Base-by-base conservation (phyloP, 139 green algal genomes). In the Coccomyxa sp. region DNA sequence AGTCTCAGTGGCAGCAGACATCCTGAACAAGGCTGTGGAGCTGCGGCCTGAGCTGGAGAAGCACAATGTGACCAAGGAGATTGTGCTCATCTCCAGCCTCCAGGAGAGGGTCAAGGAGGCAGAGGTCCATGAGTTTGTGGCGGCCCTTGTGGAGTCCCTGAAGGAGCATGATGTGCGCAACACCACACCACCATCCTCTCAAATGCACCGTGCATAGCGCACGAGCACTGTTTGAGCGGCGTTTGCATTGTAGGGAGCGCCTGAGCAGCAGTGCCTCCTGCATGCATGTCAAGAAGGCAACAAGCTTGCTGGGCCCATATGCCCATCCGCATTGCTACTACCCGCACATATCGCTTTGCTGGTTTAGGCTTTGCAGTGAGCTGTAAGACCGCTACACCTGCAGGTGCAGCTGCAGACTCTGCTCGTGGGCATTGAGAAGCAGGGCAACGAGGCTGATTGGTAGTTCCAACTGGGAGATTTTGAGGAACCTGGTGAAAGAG, bases 1-100 rank as follows among this genome's bases (percentile, higher is more conserved):
- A 3, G 50, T 64, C 1, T 31, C 50, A 64, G 50, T 64, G 50
- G 50, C 50, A 31, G 50, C 50, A 31, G 50, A 64, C 5, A 64
- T 18, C 50, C 22, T 64, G 18, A 64, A 64, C 50, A 64, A 22
- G 27, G 50, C 50, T 31, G 18, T 64, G 22, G 18, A 64, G 27
- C 18, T 22, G 18, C 50, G 50, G 22, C 50, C 50, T 3, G 50
- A 64, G 27, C 50, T 64, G 22, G 50, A 64, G 27, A 64, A 64
- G 50, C 18, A 18, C 3, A 64, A 64, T 64, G 50, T 64, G 22
- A 2, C 4, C 22, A 64, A 64, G 27, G 50, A 64, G 8, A 74
- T 81, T 6, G 38, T 81, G 12, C 68, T 81, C 38, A 41, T 81
- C 3, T 76, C 64, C 7, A 75, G 75, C 40, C 75, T 81, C 44